Evolutionary conservation across 768 basidiomycete genomes (phyloP).

Genomic region (Neoboletus brunneissimus): DNA sequence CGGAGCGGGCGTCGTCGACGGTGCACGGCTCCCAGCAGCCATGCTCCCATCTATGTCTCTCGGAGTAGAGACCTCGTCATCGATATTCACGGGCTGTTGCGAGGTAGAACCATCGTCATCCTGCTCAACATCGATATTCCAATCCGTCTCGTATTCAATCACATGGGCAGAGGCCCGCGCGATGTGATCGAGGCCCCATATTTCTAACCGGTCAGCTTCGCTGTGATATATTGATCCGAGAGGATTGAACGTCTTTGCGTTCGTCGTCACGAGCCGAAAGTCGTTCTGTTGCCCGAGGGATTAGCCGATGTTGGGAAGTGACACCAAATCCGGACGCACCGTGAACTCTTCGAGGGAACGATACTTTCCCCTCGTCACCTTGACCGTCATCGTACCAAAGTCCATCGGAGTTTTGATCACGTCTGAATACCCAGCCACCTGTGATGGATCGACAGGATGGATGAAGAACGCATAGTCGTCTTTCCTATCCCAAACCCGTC

Average conservation of each 20-base stretch:
- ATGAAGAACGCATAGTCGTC: slow-evolving; percentile 87
- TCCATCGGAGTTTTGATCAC: slow-evolving; percentile 89
- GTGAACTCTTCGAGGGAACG: slow-evolving; percentile 77
- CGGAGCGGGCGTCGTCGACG: slow-evolving; percentile 40
- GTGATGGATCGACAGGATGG: slow-evolving; percentile 56
- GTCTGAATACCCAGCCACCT: slow-evolving; percentile 63
- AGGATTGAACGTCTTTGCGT: slow-evolving; percentile 76
- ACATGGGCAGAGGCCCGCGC: slow-evolving; percentile 66
- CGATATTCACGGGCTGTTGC: slow-evolving; percentile 31
- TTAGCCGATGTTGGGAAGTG: neutral
- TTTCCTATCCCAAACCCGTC: slow-evolving; percentile 46
- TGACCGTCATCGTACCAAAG: slow-evolving; percentile 78
- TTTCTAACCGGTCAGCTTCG: slow-evolving; percentile 71
- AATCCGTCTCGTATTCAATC: slow-evolving; percentile 79
- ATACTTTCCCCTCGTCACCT: slow-evolving; percentile 75
- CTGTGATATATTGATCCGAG: slow-evolving; percentile 69
- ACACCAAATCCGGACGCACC: slow-evolving; percentile 40
- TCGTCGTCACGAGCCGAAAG: slow-evolving; percentile 66
- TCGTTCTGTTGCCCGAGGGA: slow-evolving; percentile 45
- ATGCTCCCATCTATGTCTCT: slow-evolving; percentile 47
- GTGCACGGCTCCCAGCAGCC: slow-evolving; percentile 45
- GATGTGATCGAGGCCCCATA: slow-evolving; percentile 73
- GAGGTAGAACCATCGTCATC: slow-evolving; percentile 43
- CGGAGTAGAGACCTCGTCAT: slow-evolving; percentile 39
- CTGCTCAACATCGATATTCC: slow-evolving; percentile 77